Evolutionary conservation across 495 filamentous ascomycete genomes (phyloP).

Genomic region (Penicillium alfredii): DNA sequence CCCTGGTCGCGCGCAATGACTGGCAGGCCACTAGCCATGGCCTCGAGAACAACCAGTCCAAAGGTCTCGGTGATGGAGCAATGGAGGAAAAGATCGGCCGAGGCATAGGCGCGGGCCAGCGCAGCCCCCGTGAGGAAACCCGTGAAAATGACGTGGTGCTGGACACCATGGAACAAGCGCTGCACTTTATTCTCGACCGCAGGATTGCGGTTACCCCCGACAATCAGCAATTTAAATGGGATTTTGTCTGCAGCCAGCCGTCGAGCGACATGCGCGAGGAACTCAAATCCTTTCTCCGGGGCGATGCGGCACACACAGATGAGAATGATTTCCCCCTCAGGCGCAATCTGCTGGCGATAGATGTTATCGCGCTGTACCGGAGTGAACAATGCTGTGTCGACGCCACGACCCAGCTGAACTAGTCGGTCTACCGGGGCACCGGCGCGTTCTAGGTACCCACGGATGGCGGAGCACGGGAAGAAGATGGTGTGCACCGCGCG

Average conservation of each 20-base stretch:
- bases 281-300: constrained; percentile 60
- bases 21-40: constrained; percentile 59
- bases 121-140: constrained; percentile 50
- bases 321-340: constrained; percentile 53
- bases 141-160: constrained; percentile 49
- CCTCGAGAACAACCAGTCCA: constrained; percentile 58
- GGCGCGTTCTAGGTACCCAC: constrained; percentile 47
- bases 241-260: constrained; percentile 47
- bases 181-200: constrained; percentile 50
- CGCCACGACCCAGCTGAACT: constrained; percentile 52
- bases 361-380: constrained; percentile 41
- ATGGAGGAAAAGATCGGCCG: constrained; percentile 57
- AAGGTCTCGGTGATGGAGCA: constrained; percentile 64
- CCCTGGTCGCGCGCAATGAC: constrained; percentile 60
- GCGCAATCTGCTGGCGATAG: constrained; percentile 45
- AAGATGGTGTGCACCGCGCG: constrained; percentile 53
- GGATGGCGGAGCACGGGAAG: constrained; percentile 53
- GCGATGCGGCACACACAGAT: constrained; percentile 54
- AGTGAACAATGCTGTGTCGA: constrained; percentile 51
- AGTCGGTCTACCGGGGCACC: constrained; percentile 45
- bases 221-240: constrained; percentile 53
- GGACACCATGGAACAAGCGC: constrained; percentile 41
- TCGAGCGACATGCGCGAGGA: constrained; percentile 46
- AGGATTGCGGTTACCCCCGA: constrained; percentile 56
- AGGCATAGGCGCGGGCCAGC: constrained; percentile 52